Evolutionary conservation across 768 basidiomycete genomes (phyloP).

Genomic region (Tulasnella sp.): DNA sequence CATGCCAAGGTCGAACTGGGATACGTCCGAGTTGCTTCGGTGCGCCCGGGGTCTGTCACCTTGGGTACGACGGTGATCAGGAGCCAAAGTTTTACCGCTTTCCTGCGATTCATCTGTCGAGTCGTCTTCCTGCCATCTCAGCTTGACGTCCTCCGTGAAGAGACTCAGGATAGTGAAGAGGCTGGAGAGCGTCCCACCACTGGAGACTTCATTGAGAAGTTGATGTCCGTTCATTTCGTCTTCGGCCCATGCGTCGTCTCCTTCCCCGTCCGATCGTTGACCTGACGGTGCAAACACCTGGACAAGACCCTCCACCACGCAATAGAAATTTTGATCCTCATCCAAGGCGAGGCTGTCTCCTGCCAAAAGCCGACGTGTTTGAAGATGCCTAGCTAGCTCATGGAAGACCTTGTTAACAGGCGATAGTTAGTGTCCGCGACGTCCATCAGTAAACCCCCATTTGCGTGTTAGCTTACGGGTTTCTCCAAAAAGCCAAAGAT

Average conservation of each 20-base stretch:
- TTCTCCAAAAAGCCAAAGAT: conserved; percentile 98
- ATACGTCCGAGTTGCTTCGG: conserved; percentile 50
- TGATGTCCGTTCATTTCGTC: conserved; percentile 94
- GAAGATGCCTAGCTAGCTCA: conserved; percentile 90
- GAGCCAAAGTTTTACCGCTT: background rate
- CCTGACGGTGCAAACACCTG: conserved; percentile 80
- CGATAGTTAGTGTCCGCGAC: no score
- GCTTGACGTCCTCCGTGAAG: conserved; percentile 89
- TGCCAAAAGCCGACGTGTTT: conserved; percentile 89
- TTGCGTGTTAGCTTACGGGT: conserved; percentile 46
- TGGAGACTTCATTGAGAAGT: conserved; percentile 89
- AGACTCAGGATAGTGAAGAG: conserved; percentile 93
- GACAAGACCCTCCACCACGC: conserved; percentile 94
- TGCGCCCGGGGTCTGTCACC: background rate
- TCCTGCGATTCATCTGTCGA: conserved; percentile 1
- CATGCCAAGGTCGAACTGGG: conserved; percentile 42
- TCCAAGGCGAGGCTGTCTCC: conserved; percentile 89
- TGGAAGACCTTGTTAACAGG: conserved; percentile 68
- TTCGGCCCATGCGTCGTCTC: conserved; percentile 58
- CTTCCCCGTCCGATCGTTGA: conserved; percentile 35
- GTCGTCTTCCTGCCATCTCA: conserved; percentile 70
- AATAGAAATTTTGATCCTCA: conserved; percentile 92
- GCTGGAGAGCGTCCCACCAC: conserved; percentile 89
- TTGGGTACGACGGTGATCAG: no score
- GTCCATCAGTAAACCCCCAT: background rate